Evolutionary conservation across 345 rosid genomes (phyloP).

Genomic region (Lepidium africanum): DNA sequence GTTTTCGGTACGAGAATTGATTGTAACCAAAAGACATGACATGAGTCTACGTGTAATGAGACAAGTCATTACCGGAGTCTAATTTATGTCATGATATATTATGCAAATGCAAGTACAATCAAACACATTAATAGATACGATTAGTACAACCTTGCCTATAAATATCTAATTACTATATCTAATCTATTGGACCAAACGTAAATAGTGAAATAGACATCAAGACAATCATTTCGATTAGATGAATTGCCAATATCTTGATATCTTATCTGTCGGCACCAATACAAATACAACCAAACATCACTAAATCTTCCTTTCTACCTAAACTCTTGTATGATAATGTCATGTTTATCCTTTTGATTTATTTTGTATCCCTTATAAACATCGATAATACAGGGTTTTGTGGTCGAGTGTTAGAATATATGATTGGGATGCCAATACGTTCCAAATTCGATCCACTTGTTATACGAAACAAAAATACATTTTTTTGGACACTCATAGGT

Average conservation of each 20-base stretch:
- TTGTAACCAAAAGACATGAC: slow-evolving; percentile 3
- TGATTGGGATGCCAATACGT: too few species aligned
- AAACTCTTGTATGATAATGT: neutral
- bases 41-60: neutral
- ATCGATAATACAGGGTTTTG: too few species aligned
- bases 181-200: neutral
- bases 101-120: neutral
- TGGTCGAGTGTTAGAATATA: too few species aligned
- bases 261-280: neutral
- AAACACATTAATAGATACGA: neutral
- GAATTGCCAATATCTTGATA: neutral
- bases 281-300: neutral
- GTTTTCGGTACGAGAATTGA: neutral
- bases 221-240: neutral
- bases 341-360: neutral
- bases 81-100: neutral
- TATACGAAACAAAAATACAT: too few species aligned
- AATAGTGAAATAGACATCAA: neutral
- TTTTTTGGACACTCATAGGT: too few species aligned
- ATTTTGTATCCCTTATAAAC: too few species aligned
- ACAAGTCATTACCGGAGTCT: neutral
- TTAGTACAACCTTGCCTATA: neutral
- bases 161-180: neutral
- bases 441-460: too few species aligned
- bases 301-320: neutral